Percentiles rank a stretch among this genome's conserved stretches.
phyloP scores from a whole-genome alignment of 1,139 yeast species.

The Yamadazyma atlantica region DNA sequence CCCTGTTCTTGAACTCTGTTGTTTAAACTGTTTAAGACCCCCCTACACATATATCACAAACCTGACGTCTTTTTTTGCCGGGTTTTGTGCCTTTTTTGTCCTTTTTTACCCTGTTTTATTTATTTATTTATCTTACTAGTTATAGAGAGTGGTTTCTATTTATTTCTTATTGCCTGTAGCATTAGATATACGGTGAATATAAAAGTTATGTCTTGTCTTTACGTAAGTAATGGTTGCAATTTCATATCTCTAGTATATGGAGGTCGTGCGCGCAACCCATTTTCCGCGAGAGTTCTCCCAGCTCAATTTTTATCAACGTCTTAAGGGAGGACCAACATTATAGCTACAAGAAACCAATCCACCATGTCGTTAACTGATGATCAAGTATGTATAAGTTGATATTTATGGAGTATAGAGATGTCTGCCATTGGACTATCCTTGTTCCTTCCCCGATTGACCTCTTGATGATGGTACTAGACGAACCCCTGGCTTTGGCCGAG shows the following conservation, averaged over 20 bases:
- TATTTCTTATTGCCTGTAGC: constrained; percentile 2
- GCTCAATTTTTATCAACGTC: constrained; percentile 1
- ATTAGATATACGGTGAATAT: constrained; percentile 1
- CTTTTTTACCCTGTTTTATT: not conserved
- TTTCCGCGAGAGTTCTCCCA: not conserved
- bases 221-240: too few relatives aligned
- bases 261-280: not conserved
- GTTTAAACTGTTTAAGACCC: constrained; percentile 14
- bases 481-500: too few relatives aligned
- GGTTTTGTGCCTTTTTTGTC: too few relatives aligned
- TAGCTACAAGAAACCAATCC: constrained; percentile 3
- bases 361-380: constrained; percentile 48
- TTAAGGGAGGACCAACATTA: not conserved
- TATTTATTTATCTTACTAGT: not conserved
- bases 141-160: constrained; percentile 1
- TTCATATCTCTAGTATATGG: too few relatives aligned
- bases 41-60: too few relatives aligned
- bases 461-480: too few relatives aligned
- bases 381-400: constrained; percentile 34
- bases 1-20: constrained; percentile 55
- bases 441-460: too few relatives aligned
- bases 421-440: too few relatives aligned
- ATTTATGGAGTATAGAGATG: not conserved
- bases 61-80: too few relatives aligned
- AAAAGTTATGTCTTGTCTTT: too few relatives aligned